Conservation (phyloP, 495 filamentous ascomycete genomes). For the Penicillium atrosanguineum region DNA sequence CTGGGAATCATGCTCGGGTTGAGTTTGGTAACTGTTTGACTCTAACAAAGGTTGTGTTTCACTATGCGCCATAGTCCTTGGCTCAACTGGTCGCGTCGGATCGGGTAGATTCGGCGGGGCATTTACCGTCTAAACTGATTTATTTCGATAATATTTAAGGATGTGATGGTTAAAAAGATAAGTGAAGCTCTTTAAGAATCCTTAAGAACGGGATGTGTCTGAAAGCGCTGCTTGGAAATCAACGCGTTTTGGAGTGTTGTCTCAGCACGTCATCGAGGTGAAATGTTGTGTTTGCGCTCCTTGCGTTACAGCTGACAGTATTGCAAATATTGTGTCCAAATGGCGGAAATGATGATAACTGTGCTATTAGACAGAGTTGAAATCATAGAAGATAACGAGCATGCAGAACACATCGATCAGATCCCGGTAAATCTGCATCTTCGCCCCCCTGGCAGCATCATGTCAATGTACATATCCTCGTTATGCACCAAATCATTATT, state of each 20-base stretch:
- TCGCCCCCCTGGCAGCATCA: too few species aligned
- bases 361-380: not conserved
- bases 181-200: too few species aligned
- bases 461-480: too few species aligned
- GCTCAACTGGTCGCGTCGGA: not conserved
- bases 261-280: constrained; percentile 34
- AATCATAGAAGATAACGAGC: not conserved
- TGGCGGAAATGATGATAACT: not conserved
- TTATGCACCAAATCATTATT: not conserved
- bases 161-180: too few species aligned
- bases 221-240: constrained; percentile 30
- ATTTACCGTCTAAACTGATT: too few species aligned
- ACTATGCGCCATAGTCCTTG: constrained; percentile 15
- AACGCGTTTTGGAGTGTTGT: not conserved
- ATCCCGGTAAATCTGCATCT: too few species aligned
- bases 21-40: constrained; percentile 6
- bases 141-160: too few species aligned
- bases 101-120: not conserved
- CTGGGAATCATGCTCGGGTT: not conserved
- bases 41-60: constrained; percentile 32
- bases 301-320: constrained; percentile 9
- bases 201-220: not conserved
- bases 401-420: too few species aligned
- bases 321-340: not conserved
- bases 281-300: constrained; percentile 23